Base-by-base conservation (phyloP, 108 stramenopile genomes). In the Cylindrotheca fusiformis region DNA sequence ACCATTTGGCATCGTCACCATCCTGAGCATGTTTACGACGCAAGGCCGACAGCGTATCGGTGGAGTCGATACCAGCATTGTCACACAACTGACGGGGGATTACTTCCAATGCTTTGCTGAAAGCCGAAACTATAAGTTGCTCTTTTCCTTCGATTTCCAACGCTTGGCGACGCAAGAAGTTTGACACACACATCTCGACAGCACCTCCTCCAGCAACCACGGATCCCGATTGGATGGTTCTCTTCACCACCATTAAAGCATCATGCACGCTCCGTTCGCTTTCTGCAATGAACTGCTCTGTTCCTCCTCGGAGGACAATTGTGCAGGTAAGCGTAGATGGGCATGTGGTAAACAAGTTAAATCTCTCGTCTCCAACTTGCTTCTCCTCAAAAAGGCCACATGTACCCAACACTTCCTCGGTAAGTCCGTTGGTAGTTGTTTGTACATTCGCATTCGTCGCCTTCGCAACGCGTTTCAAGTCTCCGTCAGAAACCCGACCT, bases 171-270 rank as follows among this genome's bases (percentile, higher is more conserved):
- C 90, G 78, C 12, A 99, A 72, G 61, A 68, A 63, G 49, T 80
- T 79, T 22, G 95, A 81, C 10, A 94, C 86, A 74, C 96, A 95
- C 95, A 99, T 93, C 76, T 99, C 98, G 24, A 99, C 84, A 31
- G 98, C 98, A 27, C 98, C 98, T 24, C 98, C 98, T 23, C 98
- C 98, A 2, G 97, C 98, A 12, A 99, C 98, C 33, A 99, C 91
- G 23, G 83, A 60, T 28, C 71, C 60, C n/a, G 85, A 80, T 73
- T 80, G 81, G 14, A 98, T 72, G 62, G 89, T 77, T 48, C 97
- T 83, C 78, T 99, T 98, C 58, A 97, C 97, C 14, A 97, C 90
- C 95, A 96, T 97, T 26, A 99, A 73, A 5, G 98, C 95, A 79
- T 99, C 98, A 79, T 98, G 97, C 48, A 98, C 86, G 77, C 90